Evolutionary conservation across 169 alveolate species (phyloP), one percentile per base, ranked within the genome.

Genomic region (Cyclospora cayetanensis): DNA sequence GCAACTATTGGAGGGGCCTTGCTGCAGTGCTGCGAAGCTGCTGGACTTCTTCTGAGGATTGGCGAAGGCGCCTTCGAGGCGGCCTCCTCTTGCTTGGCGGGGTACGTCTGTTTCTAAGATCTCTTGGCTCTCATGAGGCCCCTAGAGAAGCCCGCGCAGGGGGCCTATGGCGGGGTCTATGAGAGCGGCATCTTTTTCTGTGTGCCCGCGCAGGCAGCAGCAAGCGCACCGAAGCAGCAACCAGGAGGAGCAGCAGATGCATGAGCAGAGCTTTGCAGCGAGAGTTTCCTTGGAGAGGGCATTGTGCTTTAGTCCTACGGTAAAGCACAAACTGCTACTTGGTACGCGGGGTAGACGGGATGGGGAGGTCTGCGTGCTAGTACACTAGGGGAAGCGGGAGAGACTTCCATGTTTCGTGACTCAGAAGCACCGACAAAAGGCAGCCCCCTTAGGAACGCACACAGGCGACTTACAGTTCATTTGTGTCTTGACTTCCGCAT

Each of bases 11-110:
- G 83, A 29, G 43, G 15, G 50, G 42, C 83, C 27, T 53, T 70
- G 52, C 83, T 70, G 53, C 83, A 70, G 83, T 70, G 83, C 53
- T 70, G 83, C 52, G 83, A 70, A 35, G 83, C 83, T 35, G 83
- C 83, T 9, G 46, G 53, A 25, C 83, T 35, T 20, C 83, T 70
- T 5, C 53, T 70, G 29, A 1, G 83, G 83, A 34, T 70, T 37
- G 83, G 83, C 55, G 34, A 70, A 39, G 83, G 53, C 55, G 83
- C 53, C 50, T 11, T 53, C 53, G 55, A 37, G 53, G 83, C 12
- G 55, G n/a, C n/a, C n/a, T 39, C 83, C 53, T 22, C 29, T 0
- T 12, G 12, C 5, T 11, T 15, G 15, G 7, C 60, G 15, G 60
- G 15, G 60, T 46, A 15, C 60, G 60, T 46, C 15, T 46, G 60